phyloP scores from a whole-genome alignment of 2,329 filamentous ascomycete species.

The Xylaria sp. region DNA sequence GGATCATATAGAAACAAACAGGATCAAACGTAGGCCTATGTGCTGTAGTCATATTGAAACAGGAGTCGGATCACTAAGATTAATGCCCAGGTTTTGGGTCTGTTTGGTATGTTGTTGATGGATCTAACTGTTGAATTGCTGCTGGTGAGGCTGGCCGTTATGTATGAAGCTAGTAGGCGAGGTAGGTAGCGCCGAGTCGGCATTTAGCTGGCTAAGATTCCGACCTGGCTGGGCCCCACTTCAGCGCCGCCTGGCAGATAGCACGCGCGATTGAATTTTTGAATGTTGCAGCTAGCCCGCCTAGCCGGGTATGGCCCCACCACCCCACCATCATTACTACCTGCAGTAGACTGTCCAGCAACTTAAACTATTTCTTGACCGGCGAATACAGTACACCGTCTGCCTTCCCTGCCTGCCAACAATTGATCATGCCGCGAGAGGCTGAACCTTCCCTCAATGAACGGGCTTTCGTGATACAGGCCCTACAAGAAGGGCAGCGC shows the following conservation, averaged over 20 bases:
- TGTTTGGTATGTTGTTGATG: conserved; percentile 2
- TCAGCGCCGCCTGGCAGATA: conserved; percentile 65
- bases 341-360: background rate
- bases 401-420: conserved; percentile 28
- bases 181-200: background rate
- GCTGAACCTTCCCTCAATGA: conserved; percentile 90
- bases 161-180: background rate
- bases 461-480: conserved; percentile 84
- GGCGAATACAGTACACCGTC: conserved; percentile 36
- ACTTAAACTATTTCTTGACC: conserved; percentile 14
- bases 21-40: conserved; percentile 96
- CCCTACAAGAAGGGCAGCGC: conserved; percentile 81
- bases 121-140: conserved; percentile 3
- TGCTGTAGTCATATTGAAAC: conserved; percentile 70
- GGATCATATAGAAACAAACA: conserved; percentile 60
- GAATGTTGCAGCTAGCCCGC: background rate
- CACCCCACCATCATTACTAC: conserved; percentile 42
- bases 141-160: conserved; percentile 7
- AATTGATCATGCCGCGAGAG: conserved; percentile 84
- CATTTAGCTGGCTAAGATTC: conserved; percentile 26
- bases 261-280: conserved; percentile 13
- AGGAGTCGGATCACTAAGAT: conserved; percentile 6
- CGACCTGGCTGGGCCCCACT: conserved; percentile 42
- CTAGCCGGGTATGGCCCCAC: conserved; percentile 30
- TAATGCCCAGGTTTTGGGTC: background rate